phyloP scores from a whole-genome alignment of 2,329 filamentous ascomycete species.

The Pseudopithomyces chartarum region DNA sequence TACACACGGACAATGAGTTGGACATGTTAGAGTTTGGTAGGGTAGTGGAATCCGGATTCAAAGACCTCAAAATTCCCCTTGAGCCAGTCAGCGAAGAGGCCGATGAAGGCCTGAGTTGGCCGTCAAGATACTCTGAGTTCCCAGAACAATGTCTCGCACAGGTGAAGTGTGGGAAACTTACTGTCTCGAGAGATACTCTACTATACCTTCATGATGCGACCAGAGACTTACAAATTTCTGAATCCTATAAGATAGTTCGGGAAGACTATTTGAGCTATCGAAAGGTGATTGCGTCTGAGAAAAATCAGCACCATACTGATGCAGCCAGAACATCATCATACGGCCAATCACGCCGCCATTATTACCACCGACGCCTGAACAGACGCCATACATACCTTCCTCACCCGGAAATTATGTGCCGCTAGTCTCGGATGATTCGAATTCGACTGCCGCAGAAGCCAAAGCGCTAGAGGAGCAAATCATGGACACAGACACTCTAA shows the following conservation, averaged over 20 bases:
- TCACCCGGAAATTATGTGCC: slow-evolving; percentile 45
- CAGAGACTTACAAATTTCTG: slow-evolving; percentile 22
- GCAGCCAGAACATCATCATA: slow-evolving; percentile 28
- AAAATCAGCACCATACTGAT: slow-evolving; percentile 19
- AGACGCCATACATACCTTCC: slow-evolving; percentile 46
- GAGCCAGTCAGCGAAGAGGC: slow-evolving; percentile 46
- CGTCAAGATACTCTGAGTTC: slow-evolving; percentile 38
- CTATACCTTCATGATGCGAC: slow-evolving; percentile 44
- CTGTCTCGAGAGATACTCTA: slow-evolving; percentile 41
- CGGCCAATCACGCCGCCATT: slow-evolving; percentile 54
- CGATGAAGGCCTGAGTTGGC: slow-evolving; percentile 52
- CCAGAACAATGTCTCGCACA: slow-evolving; percentile 27
- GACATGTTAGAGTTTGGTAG: slow-evolving; percentile 50
- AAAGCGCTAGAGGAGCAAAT: slow-evolving; percentile 40
- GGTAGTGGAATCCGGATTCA: slow-evolving; percentile 28
- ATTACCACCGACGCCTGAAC: slow-evolving; percentile 50
- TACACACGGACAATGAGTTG: slow-evolving; percentile 51
- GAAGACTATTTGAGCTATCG: slow-evolving; percentile 19
- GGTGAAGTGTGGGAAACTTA: slow-evolving; percentile 44
- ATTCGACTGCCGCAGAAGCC: slow-evolving; percentile 40
- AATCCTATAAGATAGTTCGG: slow-evolving; percentile 28
- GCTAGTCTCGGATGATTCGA: slow-evolving; percentile 43
- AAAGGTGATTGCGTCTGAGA: slow-evolving; percentile 23
- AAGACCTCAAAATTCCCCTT: slow-evolving; percentile 37
- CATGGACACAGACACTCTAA: slow-evolving; percentile 38